Evolutionary conservation across 2,329 filamentous ascomycete genomes (phyloP).

Genomic region (Diaporthe vaccinii): DNA sequence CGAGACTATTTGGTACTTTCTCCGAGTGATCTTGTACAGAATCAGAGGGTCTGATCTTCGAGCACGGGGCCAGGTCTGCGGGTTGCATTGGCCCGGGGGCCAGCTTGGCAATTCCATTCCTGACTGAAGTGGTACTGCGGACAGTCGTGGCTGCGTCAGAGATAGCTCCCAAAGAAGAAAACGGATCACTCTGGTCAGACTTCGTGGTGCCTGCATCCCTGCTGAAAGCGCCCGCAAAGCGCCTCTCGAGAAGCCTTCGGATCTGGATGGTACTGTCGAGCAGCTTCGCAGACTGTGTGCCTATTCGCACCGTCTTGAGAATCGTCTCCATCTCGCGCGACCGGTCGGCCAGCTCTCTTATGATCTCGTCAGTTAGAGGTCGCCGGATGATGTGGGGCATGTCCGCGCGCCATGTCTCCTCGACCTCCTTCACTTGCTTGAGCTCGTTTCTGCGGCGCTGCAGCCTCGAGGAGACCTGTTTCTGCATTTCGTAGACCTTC

Average conservation of each 20-base stretch:
- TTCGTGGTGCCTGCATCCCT: background rate
- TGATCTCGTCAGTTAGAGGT: background rate
- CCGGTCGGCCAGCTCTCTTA: background rate
- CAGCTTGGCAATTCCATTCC: background rate
- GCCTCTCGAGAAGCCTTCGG: constrained; percentile 1
- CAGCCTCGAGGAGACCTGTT: background rate
- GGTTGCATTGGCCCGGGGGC: background rate
- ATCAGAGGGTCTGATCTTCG: background rate
- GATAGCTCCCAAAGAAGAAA: too few relatives aligned
- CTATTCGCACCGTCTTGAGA: constrained; percentile 2
- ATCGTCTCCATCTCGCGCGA: constrained; percentile 25
- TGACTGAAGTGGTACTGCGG: background rate
- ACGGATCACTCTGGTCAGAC: background rate
- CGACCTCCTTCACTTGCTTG: background rate
- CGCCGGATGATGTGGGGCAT: background rate
- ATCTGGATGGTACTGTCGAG: constrained; percentile 29
- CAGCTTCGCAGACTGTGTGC: background rate
- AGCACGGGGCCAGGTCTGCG: background rate
- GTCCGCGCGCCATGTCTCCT: background rate
- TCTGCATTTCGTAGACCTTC: background rate
- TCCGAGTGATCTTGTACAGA: background rate
- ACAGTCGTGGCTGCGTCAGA: background rate
- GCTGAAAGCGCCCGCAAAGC: background rate
- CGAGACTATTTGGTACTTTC: too few relatives aligned
- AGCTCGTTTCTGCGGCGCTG: constrained; percentile 8